Base-by-base conservation (phyloP, 148 eudicot genomes). In the Camellia sinensis region DNA sequence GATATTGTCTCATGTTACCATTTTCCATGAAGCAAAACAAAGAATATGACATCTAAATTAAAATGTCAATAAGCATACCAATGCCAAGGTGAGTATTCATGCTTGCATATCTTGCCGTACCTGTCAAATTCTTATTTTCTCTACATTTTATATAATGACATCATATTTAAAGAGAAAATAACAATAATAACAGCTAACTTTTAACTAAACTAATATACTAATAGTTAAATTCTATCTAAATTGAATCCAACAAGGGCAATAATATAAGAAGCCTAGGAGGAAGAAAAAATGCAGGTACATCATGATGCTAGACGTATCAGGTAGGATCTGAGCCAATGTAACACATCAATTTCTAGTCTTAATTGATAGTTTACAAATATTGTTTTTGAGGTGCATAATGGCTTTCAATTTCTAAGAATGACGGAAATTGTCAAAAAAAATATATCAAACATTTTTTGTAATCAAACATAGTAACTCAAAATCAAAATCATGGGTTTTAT, bases 51-150 rank as follows among this genome's bases (percentile, higher is more conserved):
- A 48, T 54, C 6, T 4, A 66, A 21, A 64, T 59, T 73, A 48
- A 68, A 9, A 46, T 10, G 12, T 75, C 62, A 22, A 43, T 17
- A 70, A 74, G 50, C 83, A 67, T 87, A 92, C 97, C 97, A 52
- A 92, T 92, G 69, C 94, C 97, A 76, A 92, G 89, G 81, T 92
- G 97, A 65, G 97, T 90, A 69, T 90, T 91, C 92, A 91, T 88
- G 87, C 94, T 89, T 11, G 94, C 94, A 78, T 92, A 91, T 88
- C 94, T 89, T 71, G 97, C 97, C 44, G 94, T 90, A 43, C 97
- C 97, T 0, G 97, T 92, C 87, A 92, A 81, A 85, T 90, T 92
- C 82, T 92, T 92, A 79, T 92, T 91, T 83, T 92, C 97, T 85
- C 97, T 90, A 82, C 84, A 83, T n/a, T 79, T 17, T 14, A 50